Evolutionary conservation across 2,329 filamentous ascomycete species (phyloP).

Genomic region (Diaporthe vaccinii): DNA sequence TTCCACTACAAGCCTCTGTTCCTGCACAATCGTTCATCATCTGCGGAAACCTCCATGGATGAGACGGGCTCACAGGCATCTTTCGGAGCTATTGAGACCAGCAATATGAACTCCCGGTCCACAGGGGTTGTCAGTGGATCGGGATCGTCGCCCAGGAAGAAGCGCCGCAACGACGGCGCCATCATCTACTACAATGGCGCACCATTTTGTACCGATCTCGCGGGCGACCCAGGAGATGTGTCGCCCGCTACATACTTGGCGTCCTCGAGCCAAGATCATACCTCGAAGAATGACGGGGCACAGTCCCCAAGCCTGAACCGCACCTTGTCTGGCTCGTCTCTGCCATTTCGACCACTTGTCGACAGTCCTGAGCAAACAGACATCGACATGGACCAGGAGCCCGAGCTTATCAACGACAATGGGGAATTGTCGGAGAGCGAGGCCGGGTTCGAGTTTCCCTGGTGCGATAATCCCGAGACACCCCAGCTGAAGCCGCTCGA

Average conservation of each 20-base stretch:
- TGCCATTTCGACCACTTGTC: conserved; percentile 64
- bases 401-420: conserved; percentile 50
- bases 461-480: conserved; percentile 60
- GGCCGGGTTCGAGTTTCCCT: conserved; percentile 59
- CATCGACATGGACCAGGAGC: conserved; percentile 46
- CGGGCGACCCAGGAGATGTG: conserved; percentile 70
- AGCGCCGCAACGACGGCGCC: conserved; percentile 74
- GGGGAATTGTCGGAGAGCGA: conserved; percentile 54
- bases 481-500: conserved; percentile 57
- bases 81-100: conserved; percentile 61
- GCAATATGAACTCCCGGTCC: conserved; percentile 61
- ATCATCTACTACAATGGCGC: conserved; percentile 89
- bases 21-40: conserved; percentile 62
- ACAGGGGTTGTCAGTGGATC: conserved; percentile 62
- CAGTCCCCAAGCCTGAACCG: conserved; percentile 51
- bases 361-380: conserved; percentile 49
- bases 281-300: conserved; percentile 43
- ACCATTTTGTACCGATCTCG: conserved; percentile 84
- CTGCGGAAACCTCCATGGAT: conserved; percentile 62
- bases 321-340: conserved; percentile 65
- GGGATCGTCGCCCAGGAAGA: conserved; percentile 60
- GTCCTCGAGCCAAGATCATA: conserved; percentile 57
- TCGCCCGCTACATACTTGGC: conserved; percentile 64
- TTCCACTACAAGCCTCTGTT: conserved; percentile 78
- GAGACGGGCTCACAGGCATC: conserved; percentile 61